These are phyloP conservation scores for Hippophae gyantsensis DNA, from an alignment of 306 rosid species.

Conservation along the genomic window DNA sequence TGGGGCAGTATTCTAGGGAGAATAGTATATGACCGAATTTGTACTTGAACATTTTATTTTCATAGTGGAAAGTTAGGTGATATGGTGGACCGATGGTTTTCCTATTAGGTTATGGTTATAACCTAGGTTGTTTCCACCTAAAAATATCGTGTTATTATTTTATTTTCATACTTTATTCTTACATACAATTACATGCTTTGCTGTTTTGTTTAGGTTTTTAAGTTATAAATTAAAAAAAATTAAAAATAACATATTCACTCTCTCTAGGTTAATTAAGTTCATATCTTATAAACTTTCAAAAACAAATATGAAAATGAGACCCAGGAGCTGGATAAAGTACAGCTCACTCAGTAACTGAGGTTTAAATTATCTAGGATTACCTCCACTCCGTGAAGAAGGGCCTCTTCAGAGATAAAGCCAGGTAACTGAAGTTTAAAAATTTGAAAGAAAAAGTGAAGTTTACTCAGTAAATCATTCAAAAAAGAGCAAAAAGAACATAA, in stretches of 20 bases:
- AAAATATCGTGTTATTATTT: no score
- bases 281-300: neutral
- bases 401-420: constrained; percentile 75
- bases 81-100: no score
- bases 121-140: no score
- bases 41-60: no score
- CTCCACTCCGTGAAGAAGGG: constrained; percentile 98
- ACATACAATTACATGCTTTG: no score
- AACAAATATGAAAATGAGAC: neutral
- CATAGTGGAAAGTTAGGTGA: no score
- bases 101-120: no score
- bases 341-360: neutral
- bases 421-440: constrained; percentile 58
- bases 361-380: constrained; percentile 25
- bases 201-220: no score
- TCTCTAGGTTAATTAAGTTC: neutral
- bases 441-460: constrained; percentile 4
- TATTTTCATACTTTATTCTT: no score
- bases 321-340: neutral
- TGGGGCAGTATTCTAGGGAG: no score
- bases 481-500: constrained; percentile 1
- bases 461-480: neutral
- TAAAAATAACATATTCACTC: neutral
- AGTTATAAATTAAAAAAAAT: no score
- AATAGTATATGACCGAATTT: no score